phyloP scores from a whole-genome alignment of 805 yeast species.

The Zygosaccharomyces bisporus region DNA sequence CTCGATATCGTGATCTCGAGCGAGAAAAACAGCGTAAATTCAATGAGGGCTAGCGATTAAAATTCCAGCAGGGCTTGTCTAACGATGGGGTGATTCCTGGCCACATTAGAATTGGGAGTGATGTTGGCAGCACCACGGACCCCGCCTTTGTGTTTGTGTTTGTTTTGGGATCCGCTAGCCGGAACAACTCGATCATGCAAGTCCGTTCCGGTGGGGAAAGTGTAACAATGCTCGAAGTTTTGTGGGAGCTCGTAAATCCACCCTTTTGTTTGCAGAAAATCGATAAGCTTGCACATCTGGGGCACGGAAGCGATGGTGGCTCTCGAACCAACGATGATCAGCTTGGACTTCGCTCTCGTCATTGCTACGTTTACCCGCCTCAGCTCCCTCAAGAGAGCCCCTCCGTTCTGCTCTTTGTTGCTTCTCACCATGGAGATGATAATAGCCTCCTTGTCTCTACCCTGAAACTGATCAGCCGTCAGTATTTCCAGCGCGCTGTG shows the following conservation, averaged over 20 bases:
- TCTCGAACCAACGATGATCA: constrained; percentile 78
- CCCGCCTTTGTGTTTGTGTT: background rate
- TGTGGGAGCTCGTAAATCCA: constrained; percentile 64
- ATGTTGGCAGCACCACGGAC: constrained; percentile 12
- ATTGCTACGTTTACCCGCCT: constrained; percentile 91
- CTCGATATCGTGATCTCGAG: background rate
- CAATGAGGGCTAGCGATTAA: background rate
- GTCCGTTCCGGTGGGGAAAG: constrained; percentile 18
- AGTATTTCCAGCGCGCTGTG: constrained; percentile 60
- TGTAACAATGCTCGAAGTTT: constrained; percentile 40
- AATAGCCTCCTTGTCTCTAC: constrained; percentile 89
- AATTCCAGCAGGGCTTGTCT: constrained; percentile 20
- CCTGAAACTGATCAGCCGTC: constrained; percentile 96
- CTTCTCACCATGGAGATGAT: constrained; percentile 87
- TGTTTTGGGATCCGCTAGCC: background rate
- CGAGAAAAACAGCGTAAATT: background rate
- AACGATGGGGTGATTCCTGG: constrained; percentile 23
- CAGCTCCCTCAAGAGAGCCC: constrained; percentile 82
- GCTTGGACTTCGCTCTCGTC: constrained; percentile 82
- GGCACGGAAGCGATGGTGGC: constrained; percentile 41
- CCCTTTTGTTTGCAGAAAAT: constrained; percentile 48
- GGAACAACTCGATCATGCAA: background rate
- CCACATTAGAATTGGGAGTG: constrained; percentile 16
- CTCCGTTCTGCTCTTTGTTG: constrained; percentile 60
- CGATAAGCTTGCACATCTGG: constrained; percentile 48